Evolutionary conservation across 192 early-diverging fungal genomes (phyloP), one percentile per base, ranked within the genome.

Genomic region (Coemansia sp.): DNA sequence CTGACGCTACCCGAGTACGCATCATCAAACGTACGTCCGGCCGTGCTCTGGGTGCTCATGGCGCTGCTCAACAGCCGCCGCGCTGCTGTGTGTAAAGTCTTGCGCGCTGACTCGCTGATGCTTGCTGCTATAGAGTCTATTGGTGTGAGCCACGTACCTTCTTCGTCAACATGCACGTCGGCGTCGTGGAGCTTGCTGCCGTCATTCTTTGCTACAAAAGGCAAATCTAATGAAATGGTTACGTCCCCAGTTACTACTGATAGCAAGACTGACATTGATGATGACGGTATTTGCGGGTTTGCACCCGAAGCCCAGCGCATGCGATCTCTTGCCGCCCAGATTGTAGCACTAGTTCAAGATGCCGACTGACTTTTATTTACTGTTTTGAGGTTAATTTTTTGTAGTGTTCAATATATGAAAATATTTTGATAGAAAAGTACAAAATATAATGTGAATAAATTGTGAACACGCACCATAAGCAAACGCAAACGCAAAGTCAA

Each of bases 41-140:
- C 65, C 14, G 64, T 68, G 14, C 31, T 79, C 19, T 79, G 76
- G 76, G 36, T 72, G 4, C 31, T 66, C 2, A 57, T 59, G 64
- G 61, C 76, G 5, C 48, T 79, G 42, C 28, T 79, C 56, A 58
- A 47, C 50, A 64, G 69, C 56, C 42, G 38, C 0, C 54, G 60
- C 10, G 17, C 40, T 1, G 75, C 68, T 42, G 36, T 72, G 40
- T 25, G 26, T n/a, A 19, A 55, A 10, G 65, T 56, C 42, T 50
- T 79, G 37, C 23, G 47, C 12, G 42, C 36, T 17, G 76, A 79
- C 38, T n/a, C 56, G 14, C 54, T 59, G 52, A 42, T 79, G 25
- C 53, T 79, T 2, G 59, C 38, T 1, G 71, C 71, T 6, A 58
- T 79, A 22, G 76, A 73, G 17, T 62, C 57, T 9, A 44, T 73